Evolutionary conservation across 2,329 filamentous ascomycete genomes (phyloP).

Genomic region (Byssoonygena ceratinophila): DNA sequence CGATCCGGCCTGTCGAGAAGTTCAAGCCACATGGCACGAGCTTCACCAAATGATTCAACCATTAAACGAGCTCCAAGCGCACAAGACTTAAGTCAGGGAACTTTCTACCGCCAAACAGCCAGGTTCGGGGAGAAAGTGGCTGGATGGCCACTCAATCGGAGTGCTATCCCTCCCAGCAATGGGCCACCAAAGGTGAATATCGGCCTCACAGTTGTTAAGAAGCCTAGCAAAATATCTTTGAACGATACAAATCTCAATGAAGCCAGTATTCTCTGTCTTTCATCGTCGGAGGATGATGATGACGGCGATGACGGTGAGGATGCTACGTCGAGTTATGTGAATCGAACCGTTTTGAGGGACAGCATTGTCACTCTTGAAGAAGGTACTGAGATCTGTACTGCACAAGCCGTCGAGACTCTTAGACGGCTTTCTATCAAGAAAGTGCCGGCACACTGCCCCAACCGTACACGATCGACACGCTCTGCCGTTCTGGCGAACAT

Average conservation of each 20-base stretch:
- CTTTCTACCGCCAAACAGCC: neutral
- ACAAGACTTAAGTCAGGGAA: neutral
- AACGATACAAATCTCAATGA: conserved; percentile 34
- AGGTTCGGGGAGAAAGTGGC: neutral
- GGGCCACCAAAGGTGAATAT: neutral
- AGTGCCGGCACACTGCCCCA: conserved; percentile 22
- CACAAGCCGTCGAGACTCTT: conserved; percentile 30
- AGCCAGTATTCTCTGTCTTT: conserved; percentile 40
- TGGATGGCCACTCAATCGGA: neutral
- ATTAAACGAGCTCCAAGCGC: conserved; percentile 5
- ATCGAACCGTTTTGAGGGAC: conserved; percentile 24
- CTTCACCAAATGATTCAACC: conserved; percentile 2
- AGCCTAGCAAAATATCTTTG: conserved; percentile 31
- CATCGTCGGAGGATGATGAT: conserved; percentile 41
- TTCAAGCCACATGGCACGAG: conserved; percentile 9
- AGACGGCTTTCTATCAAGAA: conserved; percentile 23
- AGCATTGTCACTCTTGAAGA: conserved; percentile 34
- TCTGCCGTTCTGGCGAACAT: conserved; percentile 18
- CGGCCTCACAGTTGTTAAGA: conserved; percentile 23
- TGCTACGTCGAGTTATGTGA: conserved; percentile 11
- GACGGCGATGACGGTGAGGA: conserved; percentile 23
- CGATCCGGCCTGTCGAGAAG: conserved; percentile 7
- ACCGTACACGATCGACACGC: conserved; percentile 20
- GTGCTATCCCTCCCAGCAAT: neutral
- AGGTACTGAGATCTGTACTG: conserved; percentile 36